Percentiles rank a stretch among this genome's conserved stretches.
Conservation (phyloP, 441 rosid genomes). For the Gossypium laxum region DNA sequence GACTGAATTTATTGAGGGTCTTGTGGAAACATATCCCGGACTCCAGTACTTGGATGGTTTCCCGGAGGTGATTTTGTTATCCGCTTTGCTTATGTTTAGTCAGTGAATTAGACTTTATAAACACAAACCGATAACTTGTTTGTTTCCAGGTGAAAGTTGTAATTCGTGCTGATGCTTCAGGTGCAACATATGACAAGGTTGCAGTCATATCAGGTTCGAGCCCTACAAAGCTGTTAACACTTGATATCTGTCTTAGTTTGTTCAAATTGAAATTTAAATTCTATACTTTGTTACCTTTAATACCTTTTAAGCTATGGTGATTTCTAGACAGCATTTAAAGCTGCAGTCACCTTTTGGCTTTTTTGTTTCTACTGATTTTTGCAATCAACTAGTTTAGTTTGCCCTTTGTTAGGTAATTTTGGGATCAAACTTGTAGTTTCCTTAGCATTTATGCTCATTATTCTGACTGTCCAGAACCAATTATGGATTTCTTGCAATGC, state of each 20-base stretch:
- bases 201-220: slow-evolving; percentile 78
- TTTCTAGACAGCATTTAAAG: neutral
- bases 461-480: neutral
- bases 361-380: neutral
- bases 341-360: neutral
- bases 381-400: neutral
- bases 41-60: slow-evolving; percentile 85
- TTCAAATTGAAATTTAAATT: neutral
- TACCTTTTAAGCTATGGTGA: neutral
- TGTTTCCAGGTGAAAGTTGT: slow-evolving; percentile 72
- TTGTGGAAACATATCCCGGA: slow-evolving; percentile 77
- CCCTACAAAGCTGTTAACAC: neutral
- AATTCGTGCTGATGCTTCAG: slow-evolving; percentile 71
- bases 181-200: slow-evolving; percentile 58
- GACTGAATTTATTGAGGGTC: slow-evolving; percentile 87
- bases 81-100: neutral
- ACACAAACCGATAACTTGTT: neutral
- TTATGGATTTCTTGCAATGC: neutral
- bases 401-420: neutral
- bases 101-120: neutral
- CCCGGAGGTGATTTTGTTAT: slow-evolving; percentile 52
- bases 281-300: neutral
- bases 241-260: neutral
- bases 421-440: neutral
- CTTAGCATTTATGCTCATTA: neutral